These are phyloP conservation scores for Dictyostelium intermedium DNA, from an alignment of 78 protist genomes.

Conservation along the genomic window DNA sequence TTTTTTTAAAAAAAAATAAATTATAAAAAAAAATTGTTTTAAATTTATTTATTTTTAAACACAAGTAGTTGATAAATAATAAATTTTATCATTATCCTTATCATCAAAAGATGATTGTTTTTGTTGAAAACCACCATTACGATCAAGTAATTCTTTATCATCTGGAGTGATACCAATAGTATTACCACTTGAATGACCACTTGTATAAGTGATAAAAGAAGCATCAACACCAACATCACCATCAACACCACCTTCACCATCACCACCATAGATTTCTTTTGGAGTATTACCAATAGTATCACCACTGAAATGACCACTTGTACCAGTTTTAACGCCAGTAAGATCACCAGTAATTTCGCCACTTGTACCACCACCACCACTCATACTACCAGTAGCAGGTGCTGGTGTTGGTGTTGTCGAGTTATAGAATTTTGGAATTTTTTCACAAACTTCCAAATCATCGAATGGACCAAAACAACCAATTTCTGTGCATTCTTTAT, in stretches of 20 bases:
- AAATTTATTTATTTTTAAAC: neutral
- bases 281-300: neutral
- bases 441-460: neutral
- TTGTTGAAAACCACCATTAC: neutral
- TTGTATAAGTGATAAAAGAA: neutral
- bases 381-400: neutral
- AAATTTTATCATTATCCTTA: neutral
- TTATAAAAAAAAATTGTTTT: too few relatives aligned
- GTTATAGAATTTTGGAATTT: neutral
- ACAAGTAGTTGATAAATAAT: neutral
- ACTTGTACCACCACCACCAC: neutral
- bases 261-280: neutral
- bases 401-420: neutral
- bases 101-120: too few relatives aligned
- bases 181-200: neutral
- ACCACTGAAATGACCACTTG: neutral
- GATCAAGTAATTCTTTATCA: neutral
- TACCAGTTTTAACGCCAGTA: neutral
- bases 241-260: neutral
- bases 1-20: too few relatives aligned
- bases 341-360: neutral
- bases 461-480: neutral
- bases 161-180: neutral
- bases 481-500: neutral
- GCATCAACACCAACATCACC: neutral